Conservation (phyloP, 257 asterid species). For the Solanum etuberosum region DNA sequence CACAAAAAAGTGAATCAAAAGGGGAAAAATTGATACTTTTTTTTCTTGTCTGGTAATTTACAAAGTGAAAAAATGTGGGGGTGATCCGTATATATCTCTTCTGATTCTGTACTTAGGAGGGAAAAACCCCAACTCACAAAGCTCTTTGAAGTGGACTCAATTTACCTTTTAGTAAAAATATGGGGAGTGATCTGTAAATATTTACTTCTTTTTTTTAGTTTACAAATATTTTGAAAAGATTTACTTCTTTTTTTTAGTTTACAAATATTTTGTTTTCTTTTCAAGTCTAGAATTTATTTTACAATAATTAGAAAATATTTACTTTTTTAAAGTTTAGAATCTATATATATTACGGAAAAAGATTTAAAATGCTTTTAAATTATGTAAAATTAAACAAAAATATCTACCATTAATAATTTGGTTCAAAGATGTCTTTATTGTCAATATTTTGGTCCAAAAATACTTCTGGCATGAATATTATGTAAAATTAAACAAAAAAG, state of each 20-base stretch:
- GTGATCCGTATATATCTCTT: neutral
- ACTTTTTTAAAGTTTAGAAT: neutral
- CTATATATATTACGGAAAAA: neutral
- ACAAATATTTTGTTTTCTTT: neutral
- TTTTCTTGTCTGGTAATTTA: neutral
- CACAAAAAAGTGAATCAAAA: neutral
- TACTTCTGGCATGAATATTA: fast-evolving
- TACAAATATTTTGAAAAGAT: too few species aligned
- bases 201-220: neutral
- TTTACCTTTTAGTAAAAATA: neutral
- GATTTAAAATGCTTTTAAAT: fast-evolving
- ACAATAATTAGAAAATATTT: too few species aligned
- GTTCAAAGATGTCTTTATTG: too few species aligned
- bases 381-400: too few species aligned
- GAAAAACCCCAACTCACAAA: neutral
- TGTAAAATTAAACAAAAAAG: too few species aligned
- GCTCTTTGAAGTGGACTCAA: neutral
- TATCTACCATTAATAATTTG: too few species aligned
- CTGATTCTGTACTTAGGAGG: neutral
- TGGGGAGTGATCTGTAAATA: neutral
- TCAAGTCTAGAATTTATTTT: neutral
- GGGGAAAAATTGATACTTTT: neutral
- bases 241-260: neutral
- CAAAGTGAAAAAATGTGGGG: neutral
- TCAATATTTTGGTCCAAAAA: neutral